Conservation (phyloP, 192 early-diverging fungal species). For the Entomortierella beljakovae region DNA sequence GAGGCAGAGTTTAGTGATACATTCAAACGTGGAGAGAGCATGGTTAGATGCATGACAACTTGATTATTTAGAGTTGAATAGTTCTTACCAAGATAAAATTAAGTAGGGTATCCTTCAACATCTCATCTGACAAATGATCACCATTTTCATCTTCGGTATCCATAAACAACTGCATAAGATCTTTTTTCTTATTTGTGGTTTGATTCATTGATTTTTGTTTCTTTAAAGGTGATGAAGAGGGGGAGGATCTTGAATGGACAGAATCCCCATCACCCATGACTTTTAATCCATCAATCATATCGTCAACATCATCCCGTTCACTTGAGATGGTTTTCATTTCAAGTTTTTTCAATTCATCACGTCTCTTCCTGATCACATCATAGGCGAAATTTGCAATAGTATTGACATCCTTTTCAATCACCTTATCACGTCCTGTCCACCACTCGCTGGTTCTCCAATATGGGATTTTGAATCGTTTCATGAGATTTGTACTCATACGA, state of each 20-base stretch:
- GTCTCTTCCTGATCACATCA: constrained; percentile 34
- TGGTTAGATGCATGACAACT: too few species aligned
- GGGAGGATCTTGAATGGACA: too few species aligned
- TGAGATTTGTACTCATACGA: constrained; percentile 45
- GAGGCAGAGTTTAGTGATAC: neutral
- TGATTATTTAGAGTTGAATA: too few species aligned
- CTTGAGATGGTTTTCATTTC: neutral
- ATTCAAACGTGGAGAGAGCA: too few species aligned
- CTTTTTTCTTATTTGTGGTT: constrained; percentile 4
- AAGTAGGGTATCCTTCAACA: constrained; percentile 58
- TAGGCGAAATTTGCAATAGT: constrained; percentile 35
- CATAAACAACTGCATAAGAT: constrained; percentile 61
- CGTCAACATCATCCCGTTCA: neutral
- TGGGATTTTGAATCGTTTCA: constrained; percentile 17
- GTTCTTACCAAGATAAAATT: constrained; percentile 53
- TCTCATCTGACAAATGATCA: constrained; percentile 37
- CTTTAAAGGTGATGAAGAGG: too few species aligned
- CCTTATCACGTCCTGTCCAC: constrained; percentile 21
- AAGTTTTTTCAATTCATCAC: neutral
- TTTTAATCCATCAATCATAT: neutral
- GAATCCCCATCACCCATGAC: neutral
- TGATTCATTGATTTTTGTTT: too few species aligned
- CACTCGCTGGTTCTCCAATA: constrained; percentile 41
- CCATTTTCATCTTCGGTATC: constrained; percentile 54
- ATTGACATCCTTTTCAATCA: constrained; percentile 18